phyloP scores from a whole-genome alignment of 2,329 filamentous ascomycete genomes.

The Alternaria longipes region DNA sequence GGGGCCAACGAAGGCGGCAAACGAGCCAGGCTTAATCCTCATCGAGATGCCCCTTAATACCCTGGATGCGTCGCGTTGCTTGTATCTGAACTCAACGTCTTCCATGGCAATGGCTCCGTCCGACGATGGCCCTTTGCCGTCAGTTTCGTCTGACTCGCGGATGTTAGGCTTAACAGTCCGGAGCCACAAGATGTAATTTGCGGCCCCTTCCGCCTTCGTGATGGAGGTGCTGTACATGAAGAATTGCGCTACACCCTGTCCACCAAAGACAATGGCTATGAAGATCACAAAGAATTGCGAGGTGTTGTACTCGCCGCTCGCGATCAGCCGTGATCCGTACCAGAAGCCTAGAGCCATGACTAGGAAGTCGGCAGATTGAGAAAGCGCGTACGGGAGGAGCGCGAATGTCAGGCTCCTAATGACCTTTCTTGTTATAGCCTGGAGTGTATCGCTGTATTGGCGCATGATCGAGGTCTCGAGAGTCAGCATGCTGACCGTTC shows the following conservation, averaged over 20 bases:
- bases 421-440: slow-evolving; percentile 1
- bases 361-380: slow-evolving; percentile 82
- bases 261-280: slow-evolving; percentile 45
- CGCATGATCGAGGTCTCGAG: slow-evolving; percentile 5
- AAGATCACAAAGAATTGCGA: slow-evolving; percentile 71
- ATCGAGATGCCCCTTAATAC: slow-evolving; percentile 13
- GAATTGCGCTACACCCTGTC: slow-evolving; percentile 7
- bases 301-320: slow-evolving; percentile 66
- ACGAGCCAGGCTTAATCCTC: slow-evolving; percentile 59
- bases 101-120: slow-evolving; percentile 11
- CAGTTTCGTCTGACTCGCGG: slow-evolving; percentile 29
- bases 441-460: slow-evolving; percentile 1
- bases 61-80: background rate
- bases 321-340: slow-evolving; percentile 52
- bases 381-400: slow-evolving; percentile 59
- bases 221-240: slow-evolving; percentile 63
- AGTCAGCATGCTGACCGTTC: slow-evolving; percentile 5
- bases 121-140: background rate
- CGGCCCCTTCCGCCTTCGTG: slow-evolving; percentile 89
- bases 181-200: slow-evolving; percentile 60
- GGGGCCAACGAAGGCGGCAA: slow-evolving; percentile 74
- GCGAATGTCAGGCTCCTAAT: background rate
- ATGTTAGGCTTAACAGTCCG: slow-evolving; percentile 46
- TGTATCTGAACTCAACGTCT: slow-evolving; percentile 9
- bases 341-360: slow-evolving; percentile 85